Evolutionary conservation across 2,329 filamentous ascomycete genomes (phyloP), one percentile per base, ranked within the genome.

Genomic region (Rutstroemia sp.): DNA sequence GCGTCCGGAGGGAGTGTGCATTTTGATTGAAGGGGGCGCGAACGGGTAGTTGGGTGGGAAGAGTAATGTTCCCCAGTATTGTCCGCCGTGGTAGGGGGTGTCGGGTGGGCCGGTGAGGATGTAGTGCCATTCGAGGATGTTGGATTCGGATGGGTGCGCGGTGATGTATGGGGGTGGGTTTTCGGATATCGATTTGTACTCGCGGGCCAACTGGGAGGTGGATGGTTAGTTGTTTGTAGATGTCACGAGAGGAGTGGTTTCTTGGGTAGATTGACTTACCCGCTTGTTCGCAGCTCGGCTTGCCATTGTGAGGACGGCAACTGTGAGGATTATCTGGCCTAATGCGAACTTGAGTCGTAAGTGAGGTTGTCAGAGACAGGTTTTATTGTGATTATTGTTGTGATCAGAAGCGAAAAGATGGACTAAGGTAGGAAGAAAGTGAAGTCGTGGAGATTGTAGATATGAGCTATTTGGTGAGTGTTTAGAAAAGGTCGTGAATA

Each of bases 21-120:
- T 99, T 69, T 92, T 90, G 72, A 99, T 99, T 2, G 94, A 91
- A 4, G 94, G 94, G 34, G 94, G 94, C 12, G 92, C 92, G 73
- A 96, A 99, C 25, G 94, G 94, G 71, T 99, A 99, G 76, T 96
- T 92, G 8, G 92, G 83, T 16, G 94, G 94, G 72, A 99, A 99
- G 63, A 95, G 86, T 51, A 99, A 79, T 1, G 92, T 96, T 48
- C 94, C 94, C 94, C 94, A 99, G 77, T 97, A 99, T 72, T 99
- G 94, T 47, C 94, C 94, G 68, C 86, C 85, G 67, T 95, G 84
- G 71, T 99, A 99, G 2, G 94, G 92, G 0, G 94, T 99, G 58
- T 92, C 83, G 59, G 95, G 91, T 36, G 94, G 92, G 2, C 94
- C 94, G 39, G 92, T 96, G 63, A 97, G 88, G 69, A 96, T 89